Conservation (phyloP, 768 basidiomycete species). For the Naganishia onofrii region DNA sequence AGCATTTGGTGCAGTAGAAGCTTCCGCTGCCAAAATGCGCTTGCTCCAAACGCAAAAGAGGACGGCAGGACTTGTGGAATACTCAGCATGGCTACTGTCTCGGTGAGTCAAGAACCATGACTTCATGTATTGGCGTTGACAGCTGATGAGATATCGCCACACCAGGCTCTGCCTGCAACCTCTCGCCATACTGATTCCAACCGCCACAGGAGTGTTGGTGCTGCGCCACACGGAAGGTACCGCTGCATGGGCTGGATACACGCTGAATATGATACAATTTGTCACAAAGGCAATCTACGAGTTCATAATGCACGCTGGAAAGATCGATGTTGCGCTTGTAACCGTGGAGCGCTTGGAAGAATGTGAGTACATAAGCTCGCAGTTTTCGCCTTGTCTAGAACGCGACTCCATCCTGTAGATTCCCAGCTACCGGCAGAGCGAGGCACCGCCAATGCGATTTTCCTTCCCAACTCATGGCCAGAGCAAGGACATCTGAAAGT, state of each 20-base stretch:
- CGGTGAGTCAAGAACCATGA: conserved; percentile 22
- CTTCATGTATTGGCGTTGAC: neutral
- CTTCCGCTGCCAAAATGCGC: conserved; percentile 56
- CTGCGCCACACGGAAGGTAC: neutral
- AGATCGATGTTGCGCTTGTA: conserved; percentile 59
- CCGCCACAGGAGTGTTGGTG: neutral
- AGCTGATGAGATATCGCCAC: neutral
- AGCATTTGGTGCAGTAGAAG: conserved; percentile 63
- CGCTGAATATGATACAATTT: conserved; percentile 11
- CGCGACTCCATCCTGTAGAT: conserved; percentile 58
- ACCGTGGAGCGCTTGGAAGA: conserved; percentile 41
- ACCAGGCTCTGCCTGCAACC: neutral
- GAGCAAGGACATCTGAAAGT: conserved; percentile 37
- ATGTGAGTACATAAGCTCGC: conserved; percentile 47
- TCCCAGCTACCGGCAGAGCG: conserved; percentile 33
- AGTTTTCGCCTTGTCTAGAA: conserved; percentile 51
- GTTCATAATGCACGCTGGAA: conserved; percentile 55
- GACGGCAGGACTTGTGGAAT: conserved; percentile 10
- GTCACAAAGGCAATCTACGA: conserved; percentile 7
- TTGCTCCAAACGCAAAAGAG: conserved; percentile 54
- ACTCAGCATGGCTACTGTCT: conserved; percentile 2
- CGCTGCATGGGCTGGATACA: conserved; percentile 15
- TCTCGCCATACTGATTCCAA: conserved; percentile 3
- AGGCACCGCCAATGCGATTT: neutral
- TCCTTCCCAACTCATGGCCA: conserved; percentile 41